A percentile compares a stretch with the other conserved stretches of the same genome.
These are phyloP conservation scores for Botryosphaeria dothidea DNA, from an alignment of 2,329 filamentous ascomycete genomes.

Conservation along the genomic window DNA sequence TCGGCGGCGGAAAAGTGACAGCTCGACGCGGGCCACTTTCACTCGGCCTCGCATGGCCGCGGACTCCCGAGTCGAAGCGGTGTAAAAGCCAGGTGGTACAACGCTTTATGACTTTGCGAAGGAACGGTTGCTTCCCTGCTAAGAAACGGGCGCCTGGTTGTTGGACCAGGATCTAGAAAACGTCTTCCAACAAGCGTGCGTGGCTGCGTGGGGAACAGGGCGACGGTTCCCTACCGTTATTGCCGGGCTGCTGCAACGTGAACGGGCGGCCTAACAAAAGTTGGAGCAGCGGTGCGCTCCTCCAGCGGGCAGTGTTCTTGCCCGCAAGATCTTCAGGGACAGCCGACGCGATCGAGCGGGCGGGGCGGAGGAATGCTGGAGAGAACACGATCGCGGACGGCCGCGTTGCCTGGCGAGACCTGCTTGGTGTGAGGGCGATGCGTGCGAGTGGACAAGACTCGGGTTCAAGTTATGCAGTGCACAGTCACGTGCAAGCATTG, in stretches of 20 bases:
- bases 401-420: neutral
- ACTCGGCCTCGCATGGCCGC: neutral
- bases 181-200: neutral
- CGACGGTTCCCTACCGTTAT: neutral
- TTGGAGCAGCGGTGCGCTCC: neutral
- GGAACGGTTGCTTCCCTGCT: slow-evolving; percentile 1
- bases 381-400: neutral
- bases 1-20: neutral
- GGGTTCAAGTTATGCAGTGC: neutral
- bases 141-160: neutral
- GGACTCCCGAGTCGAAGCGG: neutral
- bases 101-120: neutral
- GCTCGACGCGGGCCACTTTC: neutral
- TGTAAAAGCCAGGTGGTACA: neutral
- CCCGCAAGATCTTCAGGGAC: slow-evolving; percentile 7
- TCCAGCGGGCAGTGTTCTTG: neutral
- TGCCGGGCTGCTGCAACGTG: neutral
- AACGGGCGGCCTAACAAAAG: slow-evolving; percentile 4
- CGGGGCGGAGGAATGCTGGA: neutral
- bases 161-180: neutral
- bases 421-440: neutral
- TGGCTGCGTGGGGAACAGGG: neutral
- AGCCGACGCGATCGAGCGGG: neutral
- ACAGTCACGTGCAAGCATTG: neutral
- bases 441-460: neutral